Evolutionary conservation across 2,329 filamentous ascomycete species (phyloP), one percentile per base, ranked within the genome.

Genomic region (Alternaria gaisen): DNA sequence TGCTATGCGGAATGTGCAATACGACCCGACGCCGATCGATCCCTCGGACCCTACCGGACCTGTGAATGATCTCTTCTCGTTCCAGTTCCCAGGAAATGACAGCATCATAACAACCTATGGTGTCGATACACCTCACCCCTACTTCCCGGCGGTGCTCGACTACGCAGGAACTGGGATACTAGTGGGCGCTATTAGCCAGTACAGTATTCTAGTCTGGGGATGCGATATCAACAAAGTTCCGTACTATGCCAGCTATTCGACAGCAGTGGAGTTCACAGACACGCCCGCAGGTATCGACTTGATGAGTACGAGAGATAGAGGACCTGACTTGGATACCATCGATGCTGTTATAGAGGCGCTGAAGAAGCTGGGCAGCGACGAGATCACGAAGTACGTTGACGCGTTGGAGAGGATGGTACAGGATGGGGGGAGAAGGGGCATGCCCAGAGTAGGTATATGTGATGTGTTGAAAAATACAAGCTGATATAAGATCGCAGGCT

Each of bases 41-140:
- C 12, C 32, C 32, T 36, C 32, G 5, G 32, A 36, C 3, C 11
- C 60, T 2, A 44, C 20, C 10, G 60, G 64, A 5, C 41, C 53
- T 8, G 55, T 69, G 5, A 68, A 71, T 22, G 67, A 68, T 28
- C 61, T 71, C 18, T 61, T 58, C 47, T 64, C 63, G 7, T 69
- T 71, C 63, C 67, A 71, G 30, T 36, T 68, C 5, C 63, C 57
- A 9, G 43, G 32, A 24, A 68, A 67, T 28, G 50, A 59, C 41
- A 65, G 52, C 11, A 40, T 71, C 12, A 53, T 46, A 22, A 68
- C 68, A 2, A 55, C 55, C 2, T 71, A 68, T 24, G 67, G 68
- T 16, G 38, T 68, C 30, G 63, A 66, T 26, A 66, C 65, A 0
- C 63, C 63, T 6, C 28, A 60, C 36, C 28, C 56, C 1, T 1